Evolutionary conservation across 1,284 basidiomycete species (phyloP).

Genomic region (Trichosporon asahii): DNA sequence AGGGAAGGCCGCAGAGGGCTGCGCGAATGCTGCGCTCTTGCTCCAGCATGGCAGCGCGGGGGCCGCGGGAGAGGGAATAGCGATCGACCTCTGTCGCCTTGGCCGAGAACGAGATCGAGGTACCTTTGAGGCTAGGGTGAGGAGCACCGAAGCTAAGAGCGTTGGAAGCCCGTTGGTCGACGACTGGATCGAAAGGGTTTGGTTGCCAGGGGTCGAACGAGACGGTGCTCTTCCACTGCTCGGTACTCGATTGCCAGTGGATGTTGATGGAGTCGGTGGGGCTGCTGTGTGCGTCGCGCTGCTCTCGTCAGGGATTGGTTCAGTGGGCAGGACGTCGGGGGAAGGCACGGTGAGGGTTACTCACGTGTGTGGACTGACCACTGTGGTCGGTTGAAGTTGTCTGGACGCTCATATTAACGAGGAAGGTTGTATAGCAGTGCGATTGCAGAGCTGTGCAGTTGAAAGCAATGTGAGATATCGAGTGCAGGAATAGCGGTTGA

Average conservation of each 20-base stretch:
- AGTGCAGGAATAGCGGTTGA: background rate
- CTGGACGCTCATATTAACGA: background rate
- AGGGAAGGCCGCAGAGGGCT: slow-evolving; percentile 2
- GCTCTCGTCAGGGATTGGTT: background rate
- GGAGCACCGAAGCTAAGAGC: background rate
- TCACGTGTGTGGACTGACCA: background rate
- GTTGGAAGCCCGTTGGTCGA: background rate
- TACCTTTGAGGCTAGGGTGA: background rate
- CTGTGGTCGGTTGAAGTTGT: background rate
- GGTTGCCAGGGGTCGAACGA: background rate
- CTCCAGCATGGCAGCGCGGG: background rate
- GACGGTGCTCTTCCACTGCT: background rate
- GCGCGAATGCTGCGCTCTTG: slow-evolving; percentile 4
- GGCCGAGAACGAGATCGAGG: background rate
- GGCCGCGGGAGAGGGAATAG: background rate
- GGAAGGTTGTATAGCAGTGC: background rate
- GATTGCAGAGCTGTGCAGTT: background rate
- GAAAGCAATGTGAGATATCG: background rate
- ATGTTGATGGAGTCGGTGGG: background rate
- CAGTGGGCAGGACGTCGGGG: background rate
- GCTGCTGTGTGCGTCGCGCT: background rate
- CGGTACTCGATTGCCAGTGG: background rate
- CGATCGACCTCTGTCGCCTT: background rate
- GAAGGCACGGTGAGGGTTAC: background rate
- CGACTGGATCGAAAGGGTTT: background rate